Conservation (phyloP, 2,329 filamentous ascomycete genomes). For the Colletotrichum zoysiae region DNA sequence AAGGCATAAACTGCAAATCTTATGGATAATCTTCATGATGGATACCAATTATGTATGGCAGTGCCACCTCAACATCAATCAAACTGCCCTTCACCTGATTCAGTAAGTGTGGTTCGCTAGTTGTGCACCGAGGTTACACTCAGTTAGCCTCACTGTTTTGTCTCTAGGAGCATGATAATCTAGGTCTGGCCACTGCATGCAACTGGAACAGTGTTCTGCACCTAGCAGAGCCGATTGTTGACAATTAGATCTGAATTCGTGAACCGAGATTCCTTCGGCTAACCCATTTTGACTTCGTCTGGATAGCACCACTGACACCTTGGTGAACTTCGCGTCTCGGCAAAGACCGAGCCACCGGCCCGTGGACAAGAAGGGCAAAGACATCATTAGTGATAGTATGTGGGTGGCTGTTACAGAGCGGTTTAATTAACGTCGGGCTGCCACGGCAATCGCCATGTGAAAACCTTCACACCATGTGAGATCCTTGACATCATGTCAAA, state of each 20-base stretch:
- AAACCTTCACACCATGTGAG: too few relatives aligned
- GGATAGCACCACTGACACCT: background rate
- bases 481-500: too few relatives aligned
- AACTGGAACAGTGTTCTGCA: background rate
- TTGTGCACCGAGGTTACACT: background rate
- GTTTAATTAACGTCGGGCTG: too few relatives aligned
- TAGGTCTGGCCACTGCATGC: background rate
- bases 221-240: background rate
- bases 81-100: background rate
- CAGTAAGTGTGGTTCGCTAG: background rate
- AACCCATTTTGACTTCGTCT: background rate
- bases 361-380: background rate
- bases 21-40: background rate
- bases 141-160: background rate
- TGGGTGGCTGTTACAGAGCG: too few relatives aligned
- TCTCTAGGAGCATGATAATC: background rate
- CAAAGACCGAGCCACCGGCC: background rate
- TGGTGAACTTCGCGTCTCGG: background rate
- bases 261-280: background rate
- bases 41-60: background rate
- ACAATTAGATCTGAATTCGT: background rate
- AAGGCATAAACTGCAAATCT: background rate
- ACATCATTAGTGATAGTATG: background rate
- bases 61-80: background rate
- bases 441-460: too few relatives aligned